Conservation (phyloP, 345 rosid genomes). For the Pugionium dolabratum region DNA sequence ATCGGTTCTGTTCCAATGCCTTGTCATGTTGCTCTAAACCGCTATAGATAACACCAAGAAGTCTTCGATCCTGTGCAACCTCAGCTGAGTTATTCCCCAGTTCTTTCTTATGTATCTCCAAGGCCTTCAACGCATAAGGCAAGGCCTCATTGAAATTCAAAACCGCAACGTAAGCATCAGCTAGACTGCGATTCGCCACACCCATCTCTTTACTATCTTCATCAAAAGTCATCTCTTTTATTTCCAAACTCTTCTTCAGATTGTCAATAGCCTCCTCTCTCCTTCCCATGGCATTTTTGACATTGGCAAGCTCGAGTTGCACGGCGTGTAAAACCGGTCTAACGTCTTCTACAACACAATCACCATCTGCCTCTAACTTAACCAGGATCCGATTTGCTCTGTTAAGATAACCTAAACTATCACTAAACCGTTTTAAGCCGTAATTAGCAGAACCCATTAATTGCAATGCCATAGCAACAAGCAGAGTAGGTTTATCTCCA, state of each 20-base stretch:
- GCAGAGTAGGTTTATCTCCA: slow-evolving; percentile 53
- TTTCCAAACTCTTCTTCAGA: slow-evolving; percentile 72
- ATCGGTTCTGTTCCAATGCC: slow-evolving; percentile 80
- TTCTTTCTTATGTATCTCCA: slow-evolving; percentile 71
- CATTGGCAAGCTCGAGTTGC: slow-evolving; percentile 77
- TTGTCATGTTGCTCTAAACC: slow-evolving; percentile 86
- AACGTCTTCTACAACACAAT: slow-evolving; percentile 49
- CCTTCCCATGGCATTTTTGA: slow-evolving; percentile 87
- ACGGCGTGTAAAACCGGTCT: slow-evolving; percentile 74
- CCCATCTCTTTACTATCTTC: slow-evolving; percentile 80
- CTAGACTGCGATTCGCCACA: slow-evolving; percentile 65
- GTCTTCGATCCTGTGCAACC: slow-evolving; percentile 80
- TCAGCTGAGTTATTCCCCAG: slow-evolving; percentile 80
- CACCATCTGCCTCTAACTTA: slow-evolving; percentile 59
- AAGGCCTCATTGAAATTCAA: slow-evolving; percentile 84
- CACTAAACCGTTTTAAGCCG: slow-evolving; percentile 69
- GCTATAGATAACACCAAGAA: slow-evolving; percentile 79
- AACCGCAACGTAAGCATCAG: slow-evolving; percentile 82
- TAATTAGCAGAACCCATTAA: slow-evolving; percentile 74
- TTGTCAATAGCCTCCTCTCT: slow-evolving; percentile 86
- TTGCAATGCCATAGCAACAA: slow-evolving; percentile 74
- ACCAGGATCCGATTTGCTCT: slow-evolving; percentile 68
- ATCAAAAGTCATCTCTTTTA: slow-evolving; percentile 69
- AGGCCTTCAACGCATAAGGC: slow-evolving; percentile 65
- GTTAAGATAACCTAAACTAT: slow-evolving; percentile 75